A percentile compares a stretch with the other conserved stretches of the same genome.
phyloP scores from a whole-genome alignment of 129 eudicot species.

The Sambucus nigra region DNA sequence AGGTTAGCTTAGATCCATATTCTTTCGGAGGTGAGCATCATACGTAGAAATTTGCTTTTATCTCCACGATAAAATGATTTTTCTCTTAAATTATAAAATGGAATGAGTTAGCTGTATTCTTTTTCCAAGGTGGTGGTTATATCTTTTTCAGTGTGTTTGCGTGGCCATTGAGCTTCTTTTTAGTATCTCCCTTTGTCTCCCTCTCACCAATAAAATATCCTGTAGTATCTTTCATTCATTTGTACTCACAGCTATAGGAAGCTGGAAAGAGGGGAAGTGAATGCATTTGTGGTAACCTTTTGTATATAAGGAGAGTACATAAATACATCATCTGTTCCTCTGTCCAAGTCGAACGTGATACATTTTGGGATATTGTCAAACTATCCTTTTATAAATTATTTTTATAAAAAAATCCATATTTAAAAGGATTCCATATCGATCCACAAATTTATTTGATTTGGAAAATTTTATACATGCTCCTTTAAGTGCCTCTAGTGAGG shows the following conservation, averaged over 20 bases:
- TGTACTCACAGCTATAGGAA: conserved; percentile 23
- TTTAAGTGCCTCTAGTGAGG: too few relatives aligned
- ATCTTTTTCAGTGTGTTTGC: conserved; percentile 8
- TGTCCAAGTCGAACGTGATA: too few relatives aligned
- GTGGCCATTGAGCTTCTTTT: conserved; percentile 11
- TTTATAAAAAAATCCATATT: too few relatives aligned
- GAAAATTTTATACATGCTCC: too few relatives aligned
- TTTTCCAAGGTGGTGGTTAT: conserved; percentile 14
- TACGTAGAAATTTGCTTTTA: conserved; percentile 24
- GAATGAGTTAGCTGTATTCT: conserved; percentile 21
- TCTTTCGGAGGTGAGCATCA: conserved; percentile 49
- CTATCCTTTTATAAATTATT: too few relatives aligned
- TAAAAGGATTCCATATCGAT: too few relatives aligned
- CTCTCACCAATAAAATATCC: conserved; percentile 3
- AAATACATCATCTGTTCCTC: too few relatives aligned
- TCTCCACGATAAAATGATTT: conserved; percentile 42
- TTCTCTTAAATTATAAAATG: conserved; percentile 19
- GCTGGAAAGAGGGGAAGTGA: conserved; percentile 25
- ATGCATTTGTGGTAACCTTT: conserved; percentile 35
- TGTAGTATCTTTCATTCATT: conserved; percentile 32
- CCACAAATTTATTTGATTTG: too few relatives aligned
- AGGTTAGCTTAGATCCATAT: conserved; percentile 28
- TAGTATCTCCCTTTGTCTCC: background rate
- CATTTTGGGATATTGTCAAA: too few relatives aligned
- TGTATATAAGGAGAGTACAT: conserved; percentile 43